phyloP scores from a whole-genome alignment of 345 rosid species.

The Turritis glabra region DNA sequence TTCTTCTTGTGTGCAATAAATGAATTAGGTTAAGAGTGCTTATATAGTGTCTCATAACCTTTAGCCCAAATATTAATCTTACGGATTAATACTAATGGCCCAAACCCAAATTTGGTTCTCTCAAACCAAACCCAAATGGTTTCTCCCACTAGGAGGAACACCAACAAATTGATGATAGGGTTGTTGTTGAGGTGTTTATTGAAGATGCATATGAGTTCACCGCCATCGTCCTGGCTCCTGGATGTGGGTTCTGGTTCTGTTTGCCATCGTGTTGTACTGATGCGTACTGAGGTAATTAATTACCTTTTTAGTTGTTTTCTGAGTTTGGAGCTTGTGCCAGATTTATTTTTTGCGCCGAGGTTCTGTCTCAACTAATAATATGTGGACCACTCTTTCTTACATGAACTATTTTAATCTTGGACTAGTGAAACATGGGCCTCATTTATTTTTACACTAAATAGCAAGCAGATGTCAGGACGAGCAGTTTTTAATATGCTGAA shows the following conservation, averaged over 20 bases:
- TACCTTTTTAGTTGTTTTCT: conserved; percentile 16
- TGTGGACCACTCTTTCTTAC: conserved; percentile 7
- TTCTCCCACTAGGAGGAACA: too few species aligned
- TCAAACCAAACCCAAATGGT: too few species aligned
- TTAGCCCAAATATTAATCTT: too few species aligned
- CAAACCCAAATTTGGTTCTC: too few species aligned
- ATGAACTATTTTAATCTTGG: background rate
- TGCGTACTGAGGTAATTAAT: conserved; percentile 88
- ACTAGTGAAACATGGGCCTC: background rate
- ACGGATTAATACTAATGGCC: too few species aligned
- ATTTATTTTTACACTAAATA: background rate
- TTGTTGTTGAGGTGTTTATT: conserved; percentile 75
- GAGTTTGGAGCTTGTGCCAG: conserved; percentile 7
- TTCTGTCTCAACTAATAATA: conserved; percentile 13
- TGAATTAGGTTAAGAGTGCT: too few species aligned
- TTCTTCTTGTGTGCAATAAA: too few species aligned
- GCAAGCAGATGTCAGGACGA: background rate
- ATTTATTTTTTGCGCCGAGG: background rate
- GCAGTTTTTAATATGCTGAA: background rate
- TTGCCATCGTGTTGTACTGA: conserved; percentile 70
- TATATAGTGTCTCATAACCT: too few species aligned
- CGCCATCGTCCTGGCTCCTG: conserved; percentile 86
- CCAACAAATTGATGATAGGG: conserved; percentile 74
- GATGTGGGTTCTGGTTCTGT: conserved; percentile 77
- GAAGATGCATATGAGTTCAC: conserved; percentile 92